phyloP scores from a whole-genome alignment of 768 basidiomycete species.

The Russula olivacea region DNA sequence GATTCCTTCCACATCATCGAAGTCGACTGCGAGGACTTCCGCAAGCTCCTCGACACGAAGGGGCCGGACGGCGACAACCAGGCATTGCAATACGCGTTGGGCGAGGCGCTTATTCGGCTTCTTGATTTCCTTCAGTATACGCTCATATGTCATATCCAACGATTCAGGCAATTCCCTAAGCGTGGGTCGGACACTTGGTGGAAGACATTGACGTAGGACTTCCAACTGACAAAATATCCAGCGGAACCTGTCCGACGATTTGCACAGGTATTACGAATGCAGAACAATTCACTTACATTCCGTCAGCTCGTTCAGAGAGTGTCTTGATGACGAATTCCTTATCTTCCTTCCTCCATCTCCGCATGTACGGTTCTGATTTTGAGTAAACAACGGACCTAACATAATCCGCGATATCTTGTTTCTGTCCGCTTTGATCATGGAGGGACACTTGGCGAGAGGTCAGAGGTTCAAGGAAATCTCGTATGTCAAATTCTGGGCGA shows the following conservation, averaged over 20 bases:
- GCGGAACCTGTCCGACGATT: neutral
- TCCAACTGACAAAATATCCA: neutral
- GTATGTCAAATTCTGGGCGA: conserved; percentile 1
- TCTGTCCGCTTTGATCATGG: neutral
- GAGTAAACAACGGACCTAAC: neutral
- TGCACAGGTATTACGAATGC: too few relatives aligned
- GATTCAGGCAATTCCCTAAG: neutral
- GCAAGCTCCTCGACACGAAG: neutral
- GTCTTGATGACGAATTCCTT: neutral
- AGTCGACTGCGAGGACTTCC: neutral
- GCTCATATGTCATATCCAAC: neutral
- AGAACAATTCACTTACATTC: neutral
- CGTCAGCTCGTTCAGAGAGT: neutral
- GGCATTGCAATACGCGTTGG: neutral
- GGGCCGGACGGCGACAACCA: neutral
- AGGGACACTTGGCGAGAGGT: neutral
- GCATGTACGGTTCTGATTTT: neutral
- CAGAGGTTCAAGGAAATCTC: neutral
- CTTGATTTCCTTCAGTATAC: neutral
- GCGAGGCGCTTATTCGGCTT: neutral
- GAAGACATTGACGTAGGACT: neutral
- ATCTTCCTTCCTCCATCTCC: neutral
- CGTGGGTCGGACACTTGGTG: neutral
- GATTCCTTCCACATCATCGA: neutral
- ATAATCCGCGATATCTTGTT: neutral